Evolutionary conservation across 1,284 basidiomycete genomes (phyloP), one percentile per base, ranked within the genome.

Genomic region (Jaminaea rosea): DNA sequence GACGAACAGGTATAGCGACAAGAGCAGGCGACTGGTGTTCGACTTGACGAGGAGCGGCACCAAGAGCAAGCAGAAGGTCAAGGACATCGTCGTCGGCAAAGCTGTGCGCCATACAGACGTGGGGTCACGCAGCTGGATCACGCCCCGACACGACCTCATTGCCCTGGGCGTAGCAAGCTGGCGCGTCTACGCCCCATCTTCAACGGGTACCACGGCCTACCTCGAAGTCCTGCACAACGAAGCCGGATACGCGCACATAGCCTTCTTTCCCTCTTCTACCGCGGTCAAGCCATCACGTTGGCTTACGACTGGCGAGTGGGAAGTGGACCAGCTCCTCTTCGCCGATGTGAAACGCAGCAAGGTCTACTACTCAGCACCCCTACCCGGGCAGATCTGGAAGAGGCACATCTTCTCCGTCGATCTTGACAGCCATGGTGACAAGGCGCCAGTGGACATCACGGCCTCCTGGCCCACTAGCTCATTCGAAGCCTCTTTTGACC

Each of bases 221-320:
- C 56, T 70, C 21, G 67, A 70, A 29, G 48, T 68, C 17, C 47
- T 67, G 3, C 57, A 58, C 2, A 53, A 53, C 9, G 36, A 44
- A 1, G 41, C 62, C 10, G 67, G 67, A 1, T 70, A 32, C 47
- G 53, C 60, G 21, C 67, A 70, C 36, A 47, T 70, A 17, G 67
- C 67, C 6, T 63, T 57, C 31, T 70, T 55, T 42, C 58, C 52
- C 9, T 44, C 54, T 6, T 58, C 62, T 0, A 26, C 37, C 1
- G 47, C 54, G 1, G 47, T 52, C 7, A 11, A 49, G 48, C 66
- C 67, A 3, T n/a, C n/a, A n/a, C 41, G 53, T 29, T 70, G 89
- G 78, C 77, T 97, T 28, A 96, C 93, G 0, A 78, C 77, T 1
- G 93, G 92, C 0, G 72, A 82, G 27, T 96, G 91, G 91, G 93